Evolutionary conservation across 2,329 filamentous ascomycete genomes (phyloP).

Genomic region (Aspergillus proliferans): DNA sequence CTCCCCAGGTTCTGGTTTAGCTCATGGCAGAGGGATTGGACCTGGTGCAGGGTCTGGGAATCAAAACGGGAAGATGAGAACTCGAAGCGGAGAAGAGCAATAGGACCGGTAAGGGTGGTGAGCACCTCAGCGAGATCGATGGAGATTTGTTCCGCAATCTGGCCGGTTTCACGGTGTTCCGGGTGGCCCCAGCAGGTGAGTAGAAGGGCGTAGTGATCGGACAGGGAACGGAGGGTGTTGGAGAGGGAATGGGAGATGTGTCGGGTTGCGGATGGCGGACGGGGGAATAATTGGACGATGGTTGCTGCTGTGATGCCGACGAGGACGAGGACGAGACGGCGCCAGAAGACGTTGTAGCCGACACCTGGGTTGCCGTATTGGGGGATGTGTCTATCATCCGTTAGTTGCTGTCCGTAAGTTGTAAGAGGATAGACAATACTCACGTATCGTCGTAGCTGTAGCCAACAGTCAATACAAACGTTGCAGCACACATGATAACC

Average conservation of each 20-base stretch:
- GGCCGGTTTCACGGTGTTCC: constrained; percentile 12
- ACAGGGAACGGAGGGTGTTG: constrained; percentile 37
- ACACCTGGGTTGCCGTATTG: constrained; percentile 43
- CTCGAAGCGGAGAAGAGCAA: constrained; percentile 32
- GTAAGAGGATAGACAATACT: constrained; percentile 4
- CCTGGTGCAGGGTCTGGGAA: constrained; percentile 23
- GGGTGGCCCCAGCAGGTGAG: constrained; percentile 40
- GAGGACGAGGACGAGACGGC: constrained; percentile 39
- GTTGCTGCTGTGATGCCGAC: constrained; percentile 40
- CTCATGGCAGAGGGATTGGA: constrained; percentile 27
- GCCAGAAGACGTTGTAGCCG: constrained; percentile 47
- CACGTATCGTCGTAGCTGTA: constrained; percentile 43
- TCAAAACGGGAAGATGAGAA: constrained; percentile 37
- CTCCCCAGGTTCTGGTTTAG: constrained; percentile 30
- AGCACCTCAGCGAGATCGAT: constrained; percentile 29
- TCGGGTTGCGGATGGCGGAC: constrained; percentile 41
- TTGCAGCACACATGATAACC: constrained; percentile 37
- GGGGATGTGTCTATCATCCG: constrained; percentile 27
- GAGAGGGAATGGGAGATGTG: constrained; percentile 44
- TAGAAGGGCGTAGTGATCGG: constrained; percentile 46
- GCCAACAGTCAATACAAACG: constrained; percentile 41
- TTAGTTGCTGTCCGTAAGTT: constrained; percentile 1
- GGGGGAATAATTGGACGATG: constrained; percentile 44
- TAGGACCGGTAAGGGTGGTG: constrained; percentile 26
- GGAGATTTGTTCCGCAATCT: constrained; percentile 25